These are phyloP conservation scores for Xerocomellus amylosporus DNA, from an alignment of 768 basidiomycete genomes.

Conservation along the genomic window DNA sequence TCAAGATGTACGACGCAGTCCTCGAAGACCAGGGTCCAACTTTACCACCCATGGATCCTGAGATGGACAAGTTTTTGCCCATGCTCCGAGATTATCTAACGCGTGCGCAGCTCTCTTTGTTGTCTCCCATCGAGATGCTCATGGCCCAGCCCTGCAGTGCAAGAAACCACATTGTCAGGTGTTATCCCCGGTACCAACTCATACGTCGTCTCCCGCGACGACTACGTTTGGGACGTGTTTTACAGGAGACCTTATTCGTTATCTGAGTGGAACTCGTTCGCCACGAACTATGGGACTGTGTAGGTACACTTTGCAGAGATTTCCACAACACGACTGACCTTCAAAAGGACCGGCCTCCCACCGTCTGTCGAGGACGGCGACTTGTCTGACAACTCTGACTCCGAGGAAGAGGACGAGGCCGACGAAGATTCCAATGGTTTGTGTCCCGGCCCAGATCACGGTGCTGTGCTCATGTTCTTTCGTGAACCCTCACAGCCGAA, in stretches of 20 bases:
- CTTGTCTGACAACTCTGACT: conserved; percentile 61
- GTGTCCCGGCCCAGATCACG: conserved; percentile 1
- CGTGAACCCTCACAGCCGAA: conserved; percentile 49
- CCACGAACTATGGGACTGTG: conserved; percentile 62
- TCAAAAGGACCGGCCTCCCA: conserved; percentile 61
- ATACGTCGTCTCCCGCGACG: conserved; percentile 33
- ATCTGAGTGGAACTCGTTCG: conserved; percentile 56
- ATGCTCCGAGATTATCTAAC: conserved; percentile 73
- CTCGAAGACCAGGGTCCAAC: conserved; percentile 36
- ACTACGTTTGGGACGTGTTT: conserved; percentile 85
- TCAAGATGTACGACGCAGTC: conserved; percentile 75
- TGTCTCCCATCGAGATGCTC: background rate
- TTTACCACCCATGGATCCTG: conserved; percentile 43
- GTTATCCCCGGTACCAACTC: background rate
- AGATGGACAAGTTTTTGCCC: conserved; percentile 76
- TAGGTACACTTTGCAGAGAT: conserved; percentile 32
- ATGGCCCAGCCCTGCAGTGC: conserved; percentile 20
- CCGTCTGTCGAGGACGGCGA: conserved; percentile 48
- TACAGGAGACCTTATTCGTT: conserved; percentile 64
- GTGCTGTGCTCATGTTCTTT: background rate
- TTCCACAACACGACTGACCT: background rate
- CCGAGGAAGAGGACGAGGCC: conserved; percentile 68
- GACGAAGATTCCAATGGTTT: conserved; percentile 85
- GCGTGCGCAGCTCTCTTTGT: conserved; percentile 38
- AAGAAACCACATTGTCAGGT: conserved; percentile 19